Base-by-base conservation (phyloP, 768 basidiomycete genomes). In the Leucosporidium scottii region DNA sequence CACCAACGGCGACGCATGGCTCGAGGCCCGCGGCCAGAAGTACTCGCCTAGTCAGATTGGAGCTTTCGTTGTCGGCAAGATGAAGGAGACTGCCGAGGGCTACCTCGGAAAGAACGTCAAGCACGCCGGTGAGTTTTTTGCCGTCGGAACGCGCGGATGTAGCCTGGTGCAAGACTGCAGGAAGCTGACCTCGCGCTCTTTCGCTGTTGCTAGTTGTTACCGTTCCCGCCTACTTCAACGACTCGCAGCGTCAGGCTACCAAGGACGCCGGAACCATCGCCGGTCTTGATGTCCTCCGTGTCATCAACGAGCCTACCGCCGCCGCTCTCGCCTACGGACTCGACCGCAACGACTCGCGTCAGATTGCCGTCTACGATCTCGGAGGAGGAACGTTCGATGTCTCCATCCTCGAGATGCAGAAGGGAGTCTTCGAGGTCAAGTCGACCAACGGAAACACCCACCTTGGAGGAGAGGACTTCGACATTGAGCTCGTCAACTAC, bases 311-410 rank as follows among this genome's bases (percentile, higher is more conserved):
- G 79, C 94, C 96, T 31, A 99, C 96, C 27, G 96, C 96, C 55
- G 96, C 94, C 59, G 96, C 96, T 34, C 87, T 98, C 62, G 96
- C 96, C 0, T 99, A 99, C 77, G 96, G 96, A 80, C 86, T 96
- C 21, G 94, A 98, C 79, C 69, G 78, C 0, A 82, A 86, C 58
- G 87, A 89, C 56, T 90, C 89, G 17, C 82, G 85, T 25, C 83
- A 96, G 77, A 93, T 99, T 74, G 96, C 96, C 53, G 96, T 99
- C 66, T 99, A 98, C 78, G 96, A 99, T 83, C 84, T 98, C 39
- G 94, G 94, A 74, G 94, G 94, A 75, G 94, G 94, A 65, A 97
- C 94, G 28, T 98, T 98, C 79, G 94, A 98, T 91, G 92, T 99
- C 76, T 99, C 96, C 34, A 93, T 99, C 74, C 83, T 99, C 64